Percentiles rank a stretch among this genome's conserved stretches.
Evolutionary conservation across 805 yeast genomes (phyloP).

Genomic region (Candida ponderosae): DNA sequence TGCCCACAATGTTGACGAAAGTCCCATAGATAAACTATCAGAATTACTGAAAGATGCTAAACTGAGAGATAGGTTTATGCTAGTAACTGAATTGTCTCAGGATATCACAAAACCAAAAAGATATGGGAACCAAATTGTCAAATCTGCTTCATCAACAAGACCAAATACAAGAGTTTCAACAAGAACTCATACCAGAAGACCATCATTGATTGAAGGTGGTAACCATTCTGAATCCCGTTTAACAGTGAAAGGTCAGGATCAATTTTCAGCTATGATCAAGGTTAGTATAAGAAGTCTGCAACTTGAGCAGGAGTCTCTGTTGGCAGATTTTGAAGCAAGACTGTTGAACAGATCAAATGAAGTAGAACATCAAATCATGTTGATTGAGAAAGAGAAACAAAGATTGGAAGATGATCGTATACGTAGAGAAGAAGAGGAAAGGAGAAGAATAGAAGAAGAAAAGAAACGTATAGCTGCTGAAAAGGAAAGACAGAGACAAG

Average conservation of each 20-base stretch:
- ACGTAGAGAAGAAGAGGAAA: conserved; percentile 8
- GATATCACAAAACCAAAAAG: not conserved
- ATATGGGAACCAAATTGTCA: conserved; percentile 1
- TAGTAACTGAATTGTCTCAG: conserved; percentile 2
- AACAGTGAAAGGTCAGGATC: not conserved
- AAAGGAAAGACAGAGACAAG: conserved; percentile 16
- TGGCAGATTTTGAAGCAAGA: conserved; percentile 9
- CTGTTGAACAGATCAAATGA: conserved; percentile 3
- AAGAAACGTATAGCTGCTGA: conserved; percentile 4
- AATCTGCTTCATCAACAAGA: not conserved
- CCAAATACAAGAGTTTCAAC: conserved; percentile 1
- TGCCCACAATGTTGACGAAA: not conserved
- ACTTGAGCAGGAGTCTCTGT: too few relatives aligned
- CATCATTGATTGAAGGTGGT: conserved; percentile 1
- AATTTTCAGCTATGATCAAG: too few relatives aligned
- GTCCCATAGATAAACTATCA: conserved; percentile 3
- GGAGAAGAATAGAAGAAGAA: conserved; percentile 6
- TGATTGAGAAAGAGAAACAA: conserved; percentile 8
- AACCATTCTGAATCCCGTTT: not conserved
- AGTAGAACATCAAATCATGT: conserved; percentile 8
- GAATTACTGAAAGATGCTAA: conserved; percentile 11
- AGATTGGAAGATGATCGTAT: conserved; percentile 9
- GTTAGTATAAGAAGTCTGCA: too few relatives aligned
- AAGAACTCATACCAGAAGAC: conserved; percentile 5
- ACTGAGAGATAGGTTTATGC: conserved; percentile 10